These are phyloP conservation scores for Pelargonium fulgidum DNA, from an alignment of 441 rosid species.

Conservation along the genomic window DNA sequence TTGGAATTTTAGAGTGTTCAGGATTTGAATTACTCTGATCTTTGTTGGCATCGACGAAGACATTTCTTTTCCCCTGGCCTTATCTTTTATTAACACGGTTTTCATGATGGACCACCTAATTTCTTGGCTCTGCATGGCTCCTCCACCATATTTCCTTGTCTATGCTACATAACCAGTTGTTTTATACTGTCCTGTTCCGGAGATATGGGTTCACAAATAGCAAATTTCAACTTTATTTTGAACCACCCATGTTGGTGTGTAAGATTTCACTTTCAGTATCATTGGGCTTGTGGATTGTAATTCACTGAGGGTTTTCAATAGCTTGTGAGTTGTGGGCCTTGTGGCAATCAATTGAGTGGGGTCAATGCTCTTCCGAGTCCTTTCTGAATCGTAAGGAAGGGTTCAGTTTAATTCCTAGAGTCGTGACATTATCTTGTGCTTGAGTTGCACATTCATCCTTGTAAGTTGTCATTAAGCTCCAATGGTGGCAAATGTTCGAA, in stretches of 20 bases:
- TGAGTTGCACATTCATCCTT: background rate
- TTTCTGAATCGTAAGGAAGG: background rate
- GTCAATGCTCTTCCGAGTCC: background rate
- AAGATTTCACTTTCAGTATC: background rate
- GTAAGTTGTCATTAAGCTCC: background rate
- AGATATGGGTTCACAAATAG: background rate
- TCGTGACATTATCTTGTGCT: background rate
- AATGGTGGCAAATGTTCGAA: background rate
- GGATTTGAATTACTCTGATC: too few species aligned
- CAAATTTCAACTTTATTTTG: background rate
- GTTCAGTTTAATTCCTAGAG: background rate
- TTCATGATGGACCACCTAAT: slow-evolving; percentile 1
- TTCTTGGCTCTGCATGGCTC: background rate
- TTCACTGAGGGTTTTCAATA: background rate
- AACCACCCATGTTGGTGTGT: background rate
- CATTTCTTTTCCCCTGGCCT: too few species aligned
- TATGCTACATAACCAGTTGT: background rate
- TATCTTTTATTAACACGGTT: too few species aligned
- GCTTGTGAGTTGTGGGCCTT: too few species aligned
- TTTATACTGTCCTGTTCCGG: background rate
- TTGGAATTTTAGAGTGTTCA: too few species aligned
- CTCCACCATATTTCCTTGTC: background rate
- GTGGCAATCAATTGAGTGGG: background rate
- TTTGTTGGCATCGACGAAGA: too few species aligned
- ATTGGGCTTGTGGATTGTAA: slow-evolving; percentile 6